Percentiles rank a stretch among this genome's conserved stretches.
Evolutionary conservation across 331 rosid genomes (phyloP).

Genomic region (Malus hybrid): DNA sequence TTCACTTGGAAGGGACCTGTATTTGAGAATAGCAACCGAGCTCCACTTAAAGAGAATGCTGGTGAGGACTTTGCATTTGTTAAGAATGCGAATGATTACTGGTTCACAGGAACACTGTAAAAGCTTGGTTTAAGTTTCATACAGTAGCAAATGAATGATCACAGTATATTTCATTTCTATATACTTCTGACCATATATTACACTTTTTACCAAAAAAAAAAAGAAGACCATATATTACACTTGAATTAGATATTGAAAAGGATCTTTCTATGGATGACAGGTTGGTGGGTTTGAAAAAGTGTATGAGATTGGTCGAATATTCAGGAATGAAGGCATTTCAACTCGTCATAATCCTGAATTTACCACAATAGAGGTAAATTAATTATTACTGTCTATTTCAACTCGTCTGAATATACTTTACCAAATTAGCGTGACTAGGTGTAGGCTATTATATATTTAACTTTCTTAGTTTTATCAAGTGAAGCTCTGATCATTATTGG

Average conservation of each 20-base stretch:
- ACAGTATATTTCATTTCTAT: not conserved
- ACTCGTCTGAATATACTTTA: constrained; percentile 1
- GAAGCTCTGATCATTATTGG: constrained; percentile 28
- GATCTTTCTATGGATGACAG: constrained; percentile 33
- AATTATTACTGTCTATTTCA: constrained; percentile 1
- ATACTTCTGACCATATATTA: not conserved
- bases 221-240: not conserved
- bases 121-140: not conserved
- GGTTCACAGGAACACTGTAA: too few relatives aligned
- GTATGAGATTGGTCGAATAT: constrained; percentile 91
- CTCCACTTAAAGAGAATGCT: constrained; percentile 96
- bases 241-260: not conserved
- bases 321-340: constrained; percentile 97
- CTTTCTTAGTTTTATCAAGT: constrained; percentile 2
- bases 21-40: constrained; percentile 95
- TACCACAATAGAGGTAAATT: constrained; percentile 87
- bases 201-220: too few relatives aligned
- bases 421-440: constrained; percentile 1
- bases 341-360: constrained; percentile 99
- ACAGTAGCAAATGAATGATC: not conserved
- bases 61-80: constrained; percentile 35
- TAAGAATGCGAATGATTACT: too few relatives aligned
- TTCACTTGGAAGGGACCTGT: constrained; percentile 87
- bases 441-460: not conserved
- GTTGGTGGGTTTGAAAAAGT: constrained; percentile 98